Evolutionary conservation across 2,329 filamentous ascomycete species (phyloP).

Genomic region (Ceratocystis papillata): DNA sequence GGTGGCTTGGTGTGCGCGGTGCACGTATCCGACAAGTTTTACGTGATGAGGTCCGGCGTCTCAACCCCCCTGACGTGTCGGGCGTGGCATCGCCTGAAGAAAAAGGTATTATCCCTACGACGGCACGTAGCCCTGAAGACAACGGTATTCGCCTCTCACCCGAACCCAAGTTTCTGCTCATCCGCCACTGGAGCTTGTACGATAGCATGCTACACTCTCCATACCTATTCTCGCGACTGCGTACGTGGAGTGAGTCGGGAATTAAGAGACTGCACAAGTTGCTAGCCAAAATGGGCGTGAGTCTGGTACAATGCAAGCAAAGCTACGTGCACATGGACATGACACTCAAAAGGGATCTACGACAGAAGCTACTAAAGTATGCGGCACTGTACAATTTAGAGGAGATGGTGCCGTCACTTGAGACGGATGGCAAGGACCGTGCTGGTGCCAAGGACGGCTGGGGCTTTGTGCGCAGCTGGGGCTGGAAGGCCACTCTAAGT

Average conservation of each 20-base stretch:
- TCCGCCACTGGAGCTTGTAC: slow-evolving; percentile 94
- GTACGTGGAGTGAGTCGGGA: slow-evolving; percentile 87
- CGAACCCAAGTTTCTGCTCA: slow-evolving; percentile 83
- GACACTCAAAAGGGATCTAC: slow-evolving; percentile 78
- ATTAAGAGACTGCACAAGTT: slow-evolving; percentile 85
- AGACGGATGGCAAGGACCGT: slow-evolving; percentile 57
- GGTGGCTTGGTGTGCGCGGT: slow-evolving; percentile 73
- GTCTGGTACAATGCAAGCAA: slow-evolving; percentile 84
- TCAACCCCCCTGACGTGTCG: slow-evolving; percentile 65
- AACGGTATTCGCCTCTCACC: slow-evolving; percentile 85
- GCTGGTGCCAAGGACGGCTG: slow-evolving; percentile 76
- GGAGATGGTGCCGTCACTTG: slow-evolving; percentile 73
- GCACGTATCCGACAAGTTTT: slow-evolving; percentile 76
- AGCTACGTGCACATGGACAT: slow-evolving; percentile 98
- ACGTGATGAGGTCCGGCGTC: slow-evolving; percentile 81
- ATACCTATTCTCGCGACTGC: slow-evolving; percentile 80
- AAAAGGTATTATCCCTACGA: slow-evolving; percentile 77
- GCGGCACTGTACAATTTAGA: slow-evolving; percentile 88
- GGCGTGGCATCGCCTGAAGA: slow-evolving; percentile 48
- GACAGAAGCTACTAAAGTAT: slow-evolving; percentile 79
- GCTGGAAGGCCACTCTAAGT: slow-evolving; percentile 87
- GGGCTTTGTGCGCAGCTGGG: slow-evolving; percentile 96
- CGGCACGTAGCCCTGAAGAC: slow-evolving; percentile 78
- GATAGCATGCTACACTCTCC: slow-evolving; percentile 98
- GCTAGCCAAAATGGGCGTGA: slow-evolving; percentile 95